A percentile compares a stretch with the other conserved stretches of the same genome.
phyloP scores from a whole-genome alignment of 2,329 filamentous ascomycete genomes.

The Lecanicillium sp. region DNA sequence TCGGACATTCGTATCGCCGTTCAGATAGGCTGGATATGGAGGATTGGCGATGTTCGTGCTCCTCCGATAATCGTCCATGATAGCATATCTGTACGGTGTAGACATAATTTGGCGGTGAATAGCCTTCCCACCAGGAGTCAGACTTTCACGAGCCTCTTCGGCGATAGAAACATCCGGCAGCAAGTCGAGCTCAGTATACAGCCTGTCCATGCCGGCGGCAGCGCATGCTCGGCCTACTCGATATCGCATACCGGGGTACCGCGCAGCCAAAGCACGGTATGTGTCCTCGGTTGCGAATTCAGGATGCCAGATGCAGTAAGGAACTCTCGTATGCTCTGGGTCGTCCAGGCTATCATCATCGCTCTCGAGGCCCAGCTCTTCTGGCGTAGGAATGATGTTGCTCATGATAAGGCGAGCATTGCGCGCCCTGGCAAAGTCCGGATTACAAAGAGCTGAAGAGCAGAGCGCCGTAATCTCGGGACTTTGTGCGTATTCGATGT shows the following conservation, averaged over 20 bases:
- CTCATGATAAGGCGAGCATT: constrained; percentile 30
- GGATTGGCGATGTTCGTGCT: constrained; percentile 4
- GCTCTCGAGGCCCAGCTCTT: constrained; percentile 8
- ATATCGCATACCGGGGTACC: constrained; percentile 26
- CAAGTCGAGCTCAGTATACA: constrained; percentile 28
- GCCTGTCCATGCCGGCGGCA: constrained; percentile 24
- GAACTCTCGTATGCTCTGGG: constrained; percentile 9
- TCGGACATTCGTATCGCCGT: constrained; percentile 10
- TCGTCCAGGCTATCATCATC: background rate
- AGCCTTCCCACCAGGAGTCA: constrained; percentile 4
- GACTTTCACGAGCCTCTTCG: constrained; percentile 29
- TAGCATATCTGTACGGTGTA: constrained; percentile 15
- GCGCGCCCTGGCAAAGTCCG: constrained; percentile 5
- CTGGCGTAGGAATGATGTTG: constrained; percentile 19
- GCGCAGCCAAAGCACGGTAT: constrained; percentile 21
- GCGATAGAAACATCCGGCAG: constrained; percentile 31
- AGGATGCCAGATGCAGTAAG: constrained; percentile 36
- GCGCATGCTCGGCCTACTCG: constrained; percentile 32
- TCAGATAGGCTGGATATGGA: constrained; percentile 6
- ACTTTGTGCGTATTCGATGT: constrained; percentile 3
- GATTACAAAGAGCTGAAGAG: background rate
- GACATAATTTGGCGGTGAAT: constrained; percentile 26
- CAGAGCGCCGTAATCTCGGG: constrained; percentile 2
- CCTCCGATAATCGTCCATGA: constrained; percentile 29
- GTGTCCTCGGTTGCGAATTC: constrained; percentile 27